Percentiles rank a stretch among this genome's conserved stretches.
These are phyloP conservation scores for Pythium diclinum DNA, from an alignment of 352 stramenopile genomes.

Conservation along the genomic window DNA sequence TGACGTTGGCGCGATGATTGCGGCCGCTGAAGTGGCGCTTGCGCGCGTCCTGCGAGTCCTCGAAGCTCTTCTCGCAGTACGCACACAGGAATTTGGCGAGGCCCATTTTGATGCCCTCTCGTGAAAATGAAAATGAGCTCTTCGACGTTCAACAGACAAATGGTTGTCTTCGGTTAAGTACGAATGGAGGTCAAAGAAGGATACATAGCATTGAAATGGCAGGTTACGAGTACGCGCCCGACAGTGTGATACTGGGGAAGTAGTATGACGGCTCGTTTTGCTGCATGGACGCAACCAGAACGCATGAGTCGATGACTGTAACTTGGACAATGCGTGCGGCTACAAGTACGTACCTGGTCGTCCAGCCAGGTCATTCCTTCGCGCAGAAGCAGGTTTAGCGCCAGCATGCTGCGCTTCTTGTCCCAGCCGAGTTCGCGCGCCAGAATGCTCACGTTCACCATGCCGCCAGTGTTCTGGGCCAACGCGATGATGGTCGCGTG, in stretches of 20 bases:
- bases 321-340: no score
- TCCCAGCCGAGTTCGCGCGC: conserved; percentile 83
- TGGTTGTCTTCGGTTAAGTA: conserved; percentile 18
- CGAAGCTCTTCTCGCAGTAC: conserved; percentile 83
- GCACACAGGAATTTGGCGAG: conserved; percentile 58
- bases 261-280: conserved; percentile 75
- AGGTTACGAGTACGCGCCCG: conserved; percentile 63
- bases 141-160: neutral
- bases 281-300: conserved; percentile 22
- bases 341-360: conserved; percentile 53
- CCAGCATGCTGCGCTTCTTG: conserved; percentile 89
- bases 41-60: conserved; percentile 71
- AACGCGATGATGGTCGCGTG: conserved; percentile 91
- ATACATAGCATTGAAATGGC: neutral
- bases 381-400: conserved; percentile 88
- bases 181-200: conserved; percentile 8
- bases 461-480: conserved; percentile 83
- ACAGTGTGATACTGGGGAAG: conserved; percentile 85
- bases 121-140: neutral
- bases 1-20: conserved; percentile 80
- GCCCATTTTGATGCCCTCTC: conserved; percentile 33
- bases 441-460: conserved; percentile 87
- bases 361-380: conserved; percentile 98
- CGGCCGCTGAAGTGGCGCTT: conserved; percentile 62
- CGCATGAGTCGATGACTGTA: neutral